Base-by-base conservation (phyloP, 192 early-diverging fungal species). In the Umbelopsis ramanniana region DNA sequence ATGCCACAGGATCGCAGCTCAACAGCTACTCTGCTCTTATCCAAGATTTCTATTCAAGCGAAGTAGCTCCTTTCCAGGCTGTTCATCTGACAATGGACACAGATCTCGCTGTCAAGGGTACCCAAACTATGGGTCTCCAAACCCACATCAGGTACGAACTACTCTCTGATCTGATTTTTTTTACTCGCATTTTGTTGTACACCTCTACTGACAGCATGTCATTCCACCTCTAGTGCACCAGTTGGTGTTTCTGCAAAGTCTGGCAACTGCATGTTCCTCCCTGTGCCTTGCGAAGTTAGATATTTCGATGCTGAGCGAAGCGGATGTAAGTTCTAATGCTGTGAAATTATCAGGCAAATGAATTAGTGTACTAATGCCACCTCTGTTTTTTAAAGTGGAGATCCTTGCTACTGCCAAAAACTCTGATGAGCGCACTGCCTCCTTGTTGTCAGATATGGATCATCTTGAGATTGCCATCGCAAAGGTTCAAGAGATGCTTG, bases 51-150 rank as follows among this genome's bases (percentile, higher is more conserved):
- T 91, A 91, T 76, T 86, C 91, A 46, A 89, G 86, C 66, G 94
- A 96, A 76, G 89, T 89, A 19, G 84, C 88, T 9, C 91, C 93
- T 19, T 85, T 85, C 82, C 80, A 81, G 21, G 92, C 95, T 46
- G 89, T 98, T 38, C 94, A 94, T 74, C 81, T 98, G 66, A 88
- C 96, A 23, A 88, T 98, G 74, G 95, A 98, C 79, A 90, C 95
- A 6, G 90, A 88, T 50, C 79, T 94, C 46, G 57, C 76, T 37
- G 53, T 81, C 38, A 73, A 76, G 74, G 83, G 83, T n/a, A 87
- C 83, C 54, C 87, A 92, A 38, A 79, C 87, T 47, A 84, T 95
- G 57, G 89, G 86, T 46, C 77, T 96, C 52, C 88, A 92, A 85
- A 92, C 93, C 48, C 91, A 89, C 73, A 81, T 88, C 52, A 81